A percentile compares a stretch with the other conserved stretches of the same genome.
These are phyloP conservation scores for Fistulinella staudtii DNA, from an alignment of 1,284 basidiomycete species.

Conservation along the genomic window DNA sequence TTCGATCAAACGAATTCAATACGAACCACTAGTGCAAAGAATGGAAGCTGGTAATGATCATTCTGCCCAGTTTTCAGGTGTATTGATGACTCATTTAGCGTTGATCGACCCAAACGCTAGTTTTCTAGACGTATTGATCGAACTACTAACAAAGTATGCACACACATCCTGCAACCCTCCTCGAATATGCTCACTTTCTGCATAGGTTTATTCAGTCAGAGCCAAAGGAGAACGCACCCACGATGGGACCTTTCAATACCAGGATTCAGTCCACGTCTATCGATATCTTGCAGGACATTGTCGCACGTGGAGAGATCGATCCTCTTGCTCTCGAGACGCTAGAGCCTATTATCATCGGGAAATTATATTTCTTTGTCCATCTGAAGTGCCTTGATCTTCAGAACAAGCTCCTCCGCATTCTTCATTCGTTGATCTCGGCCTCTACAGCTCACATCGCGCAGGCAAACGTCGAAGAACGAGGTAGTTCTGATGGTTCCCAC, in stretches of 20 bases:
- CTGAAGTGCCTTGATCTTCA: slow-evolving; percentile 73
- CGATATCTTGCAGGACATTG: slow-evolving; percentile 79
- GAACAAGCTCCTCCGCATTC: slow-evolving; percentile 88
- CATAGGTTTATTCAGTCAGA: slow-evolving; percentile 75
- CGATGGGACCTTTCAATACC: slow-evolving; percentile 60
- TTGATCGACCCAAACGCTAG: slow-evolving; percentile 54
- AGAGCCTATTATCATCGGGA: slow-evolving; percentile 69
- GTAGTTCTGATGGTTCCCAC: slow-evolving; percentile 27
- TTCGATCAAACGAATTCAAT: slow-evolving; percentile 57
- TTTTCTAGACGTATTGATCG: slow-evolving; percentile 73
- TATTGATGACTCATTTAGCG: slow-evolving; percentile 36
- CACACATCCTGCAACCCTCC: not conserved
- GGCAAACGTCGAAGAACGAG: slow-evolving; percentile 28
- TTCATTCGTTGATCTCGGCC: slow-evolving; percentile 80
- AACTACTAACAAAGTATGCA: slow-evolving; percentile 63
- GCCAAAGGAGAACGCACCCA: slow-evolving; percentile 46
- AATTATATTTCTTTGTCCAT: slow-evolving; percentile 75
- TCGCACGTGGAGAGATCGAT: slow-evolving; percentile 77
- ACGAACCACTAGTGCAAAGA: slow-evolving; percentile 55
- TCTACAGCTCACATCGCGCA: slow-evolving; percentile 35
- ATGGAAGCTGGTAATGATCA: slow-evolving; percentile 49
- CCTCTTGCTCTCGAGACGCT: slow-evolving; percentile 54
- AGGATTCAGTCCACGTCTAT: slow-evolving; percentile 71
- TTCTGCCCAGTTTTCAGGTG: slow-evolving; percentile 1
- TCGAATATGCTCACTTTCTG: not conserved